A percentile compares a stretch with the other conserved stretches of the same genome.
These are phyloP conservation scores for Aspergillus cejpii DNA, from an alignment of 2,329 filamentous ascomycete genomes.

Conservation along the genomic window DNA sequence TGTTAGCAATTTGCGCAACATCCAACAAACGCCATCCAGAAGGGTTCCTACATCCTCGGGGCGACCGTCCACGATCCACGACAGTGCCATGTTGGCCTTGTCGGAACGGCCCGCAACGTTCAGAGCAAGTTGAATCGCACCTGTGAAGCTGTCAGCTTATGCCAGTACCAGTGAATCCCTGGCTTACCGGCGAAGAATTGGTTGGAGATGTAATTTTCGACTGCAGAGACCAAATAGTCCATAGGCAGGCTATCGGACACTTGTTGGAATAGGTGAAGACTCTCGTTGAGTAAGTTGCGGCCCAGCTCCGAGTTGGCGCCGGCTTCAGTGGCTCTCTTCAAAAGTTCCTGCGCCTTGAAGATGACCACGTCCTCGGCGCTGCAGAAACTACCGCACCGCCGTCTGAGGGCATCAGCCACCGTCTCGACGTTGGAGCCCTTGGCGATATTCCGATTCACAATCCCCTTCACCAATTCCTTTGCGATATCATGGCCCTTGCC, in stretches of 20 bases:
- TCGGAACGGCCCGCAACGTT: conserved; percentile 78
- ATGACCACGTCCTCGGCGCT: conserved; percentile 95
- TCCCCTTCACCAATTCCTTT: conserved; percentile 91
- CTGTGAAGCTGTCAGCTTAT: conserved; percentile 23
- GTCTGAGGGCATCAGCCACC: conserved; percentile 84
- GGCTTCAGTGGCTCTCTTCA: conserved; percentile 80
- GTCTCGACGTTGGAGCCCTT: conserved; percentile 97
- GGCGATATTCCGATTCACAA: conserved; percentile 95
- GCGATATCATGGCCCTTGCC: conserved; percentile 76
- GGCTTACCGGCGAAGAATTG: conserved; percentile 71
- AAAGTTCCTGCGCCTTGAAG: conserved; percentile 94
- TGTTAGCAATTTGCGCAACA: conserved; percentile 14
- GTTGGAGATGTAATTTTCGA: conserved; percentile 70
- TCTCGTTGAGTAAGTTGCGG: conserved; percentile 77
- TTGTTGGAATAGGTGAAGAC: conserved; percentile 76
- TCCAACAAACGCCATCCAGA: background rate
- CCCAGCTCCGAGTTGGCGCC: conserved; percentile 67
- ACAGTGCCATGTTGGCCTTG: conserved; percentile 74
- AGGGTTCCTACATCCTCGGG: conserved; percentile 48
- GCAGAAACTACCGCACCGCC: conserved; percentile 94
- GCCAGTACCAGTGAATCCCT: conserved; percentile 10
- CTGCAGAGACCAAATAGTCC: conserved; percentile 70
- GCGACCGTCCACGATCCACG: conserved; percentile 80
- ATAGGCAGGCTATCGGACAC: conserved; percentile 77
- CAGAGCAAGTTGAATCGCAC: conserved; percentile 81